phyloP scores from a whole-genome alignment of 2,329 filamentous ascomycete species.

The Xylaria sp. region DNA sequence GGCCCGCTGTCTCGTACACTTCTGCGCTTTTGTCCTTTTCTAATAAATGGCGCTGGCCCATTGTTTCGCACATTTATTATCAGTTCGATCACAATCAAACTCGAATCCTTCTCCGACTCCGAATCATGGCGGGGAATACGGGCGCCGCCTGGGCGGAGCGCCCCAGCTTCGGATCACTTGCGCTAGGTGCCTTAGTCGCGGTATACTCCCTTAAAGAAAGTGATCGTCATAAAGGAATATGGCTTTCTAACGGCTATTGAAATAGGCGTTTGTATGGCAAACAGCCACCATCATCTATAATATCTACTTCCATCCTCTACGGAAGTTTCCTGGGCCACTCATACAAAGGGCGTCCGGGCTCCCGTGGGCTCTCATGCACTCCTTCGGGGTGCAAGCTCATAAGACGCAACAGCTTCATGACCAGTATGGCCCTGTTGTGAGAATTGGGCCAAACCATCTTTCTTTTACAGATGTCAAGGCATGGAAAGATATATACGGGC shows the following conservation, averaged over 20 bases:
- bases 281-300: slow-evolving; percentile 43
- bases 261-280: slow-evolving; percentile 41
- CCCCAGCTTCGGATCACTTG: slow-evolving; percentile 37
- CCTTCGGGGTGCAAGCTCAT: slow-evolving; percentile 40
- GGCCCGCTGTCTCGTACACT: background rate
- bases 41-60: slow-evolving; percentile 4
- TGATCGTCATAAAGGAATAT: background rate
- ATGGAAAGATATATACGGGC: slow-evolving; percentile 51
- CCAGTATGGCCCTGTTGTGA: slow-evolving; percentile 39
- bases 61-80: background rate
- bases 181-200: slow-evolving; percentile 32
- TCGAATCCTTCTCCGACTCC: background rate
- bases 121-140: slow-evolving; percentile 20
- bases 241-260: slow-evolving; percentile 7
- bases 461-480: slow-evolving; percentile 48
- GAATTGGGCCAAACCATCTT: slow-evolving; percentile 45
- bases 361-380: slow-evolving; percentile 43
- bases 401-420: slow-evolving; percentile 43
- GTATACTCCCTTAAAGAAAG: slow-evolving; percentile 30
- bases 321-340: slow-evolving; percentile 44
- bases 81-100: background rate
- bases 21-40: background rate
- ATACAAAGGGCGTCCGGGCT: slow-evolving; percentile 40
- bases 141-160: slow-evolving; percentile 27
- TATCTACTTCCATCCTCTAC: slow-evolving; percentile 47